These are phyloP conservation scores for Secale cereale DNA, from an alignment of 176 grass and related monocot species.

Conservation along the genomic window DNA sequence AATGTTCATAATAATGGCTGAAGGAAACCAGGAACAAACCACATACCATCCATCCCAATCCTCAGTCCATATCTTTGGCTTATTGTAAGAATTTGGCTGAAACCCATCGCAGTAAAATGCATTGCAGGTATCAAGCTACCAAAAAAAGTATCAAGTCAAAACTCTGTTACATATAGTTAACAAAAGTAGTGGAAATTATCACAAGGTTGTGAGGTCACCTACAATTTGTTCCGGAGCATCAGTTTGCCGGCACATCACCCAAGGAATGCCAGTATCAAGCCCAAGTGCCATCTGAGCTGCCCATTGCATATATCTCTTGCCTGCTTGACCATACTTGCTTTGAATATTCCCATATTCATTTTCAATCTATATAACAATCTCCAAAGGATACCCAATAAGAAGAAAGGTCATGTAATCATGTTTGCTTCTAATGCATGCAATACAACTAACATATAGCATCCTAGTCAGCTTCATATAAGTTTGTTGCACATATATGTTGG, in stretches of 20 bases:
- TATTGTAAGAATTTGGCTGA: constrained; percentile 75
- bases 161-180: background rate
- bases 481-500: background rate
- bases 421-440: constrained; percentile 8
- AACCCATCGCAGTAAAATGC: constrained; percentile 95
- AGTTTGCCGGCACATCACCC: constrained; percentile 92
- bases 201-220: constrained; percentile 30
- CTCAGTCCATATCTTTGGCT: constrained; percentile 88
- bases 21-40: constrained; percentile 10
- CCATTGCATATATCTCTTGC: constrained; percentile 89
- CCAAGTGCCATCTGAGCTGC: constrained; percentile 80
- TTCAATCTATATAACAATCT: constrained; percentile 75
- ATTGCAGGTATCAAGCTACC: constrained; percentile 88
- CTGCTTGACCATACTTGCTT: constrained; percentile 65
- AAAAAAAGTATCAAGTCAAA: constrained; percentile 24
- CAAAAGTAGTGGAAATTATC: constrained; percentile 11
- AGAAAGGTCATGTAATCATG: background rate
- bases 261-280: constrained; percentile 80
- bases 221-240: constrained; percentile 93
- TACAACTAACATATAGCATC: background rate
- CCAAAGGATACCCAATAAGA: constrained; percentile 23
- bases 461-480: background rate
- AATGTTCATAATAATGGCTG: background rate
- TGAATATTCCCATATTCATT: constrained; percentile 99
- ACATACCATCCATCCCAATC: constrained; percentile 97